Evolutionary conservation across 2,329 filamentous ascomycete species (phyloP).

Genomic region (Clonostachys sp.): DNA sequence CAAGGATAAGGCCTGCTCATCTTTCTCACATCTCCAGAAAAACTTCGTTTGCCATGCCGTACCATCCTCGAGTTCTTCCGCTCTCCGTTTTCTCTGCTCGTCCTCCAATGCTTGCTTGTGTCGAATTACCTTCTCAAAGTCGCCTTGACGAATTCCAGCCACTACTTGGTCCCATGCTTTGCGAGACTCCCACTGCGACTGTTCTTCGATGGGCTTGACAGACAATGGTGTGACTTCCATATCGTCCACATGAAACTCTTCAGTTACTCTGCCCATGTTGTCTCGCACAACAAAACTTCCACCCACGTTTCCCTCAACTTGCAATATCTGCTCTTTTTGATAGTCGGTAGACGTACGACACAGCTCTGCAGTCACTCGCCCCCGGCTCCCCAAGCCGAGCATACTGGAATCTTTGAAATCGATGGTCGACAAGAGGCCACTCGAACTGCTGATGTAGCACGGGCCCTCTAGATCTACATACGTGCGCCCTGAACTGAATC

Average conservation of each 20-base stretch:
- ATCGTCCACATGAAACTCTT: not conserved
- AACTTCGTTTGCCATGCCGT: not conserved
- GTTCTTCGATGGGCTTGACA: constrained; percentile 46
- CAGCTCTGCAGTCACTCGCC: constrained; percentile 8
- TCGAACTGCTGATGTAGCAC: constrained; percentile 37
- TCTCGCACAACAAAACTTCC: constrained; percentile 5
- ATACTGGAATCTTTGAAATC: constrained; percentile 37
- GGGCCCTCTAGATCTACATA: constrained; percentile 43
- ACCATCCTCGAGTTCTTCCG: constrained; percentile 40
- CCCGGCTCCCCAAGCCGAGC: constrained; percentile 25
- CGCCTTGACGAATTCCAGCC: constrained; percentile 63
- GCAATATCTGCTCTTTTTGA: constrained; percentile 6
- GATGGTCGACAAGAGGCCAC: constrained; percentile 39
- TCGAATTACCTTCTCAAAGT: constrained; percentile 65
- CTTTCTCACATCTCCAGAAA: not conserved
- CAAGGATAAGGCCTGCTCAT: not conserved
- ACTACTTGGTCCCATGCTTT: constrained; percentile 78
- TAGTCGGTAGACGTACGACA: no score
- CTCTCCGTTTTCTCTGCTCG: constrained; percentile 70
- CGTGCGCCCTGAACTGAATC: constrained; percentile 38
- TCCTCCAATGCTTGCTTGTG: constrained; percentile 83
- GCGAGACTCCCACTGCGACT: constrained; percentile 77
- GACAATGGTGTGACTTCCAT: not conserved
- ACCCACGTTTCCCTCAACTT: constrained; percentile 8
- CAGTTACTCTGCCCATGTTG: not conserved